Evolutionary conservation across 2,329 filamentous ascomycete species (phyloP).

Genomic region (Coniochaeta sp.): DNA sequence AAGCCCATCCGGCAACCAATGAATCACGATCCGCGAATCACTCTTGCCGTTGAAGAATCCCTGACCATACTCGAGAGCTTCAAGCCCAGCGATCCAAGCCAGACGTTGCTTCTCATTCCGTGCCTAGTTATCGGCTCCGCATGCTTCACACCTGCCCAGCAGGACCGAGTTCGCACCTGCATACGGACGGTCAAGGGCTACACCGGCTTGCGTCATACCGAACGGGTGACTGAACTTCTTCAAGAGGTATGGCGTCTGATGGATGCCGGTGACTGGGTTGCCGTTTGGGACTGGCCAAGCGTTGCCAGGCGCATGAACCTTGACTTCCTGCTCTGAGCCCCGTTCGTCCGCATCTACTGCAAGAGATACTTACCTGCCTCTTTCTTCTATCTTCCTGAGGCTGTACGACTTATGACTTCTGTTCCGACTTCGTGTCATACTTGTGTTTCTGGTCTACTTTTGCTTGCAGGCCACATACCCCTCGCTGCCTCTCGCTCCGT

Average conservation of each 20-base stretch:
- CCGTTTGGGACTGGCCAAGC: conserved; percentile 58
- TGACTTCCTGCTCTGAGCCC: conserved; percentile 36
- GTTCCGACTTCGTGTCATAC: not conserved
- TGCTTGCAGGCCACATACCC: not conserved
- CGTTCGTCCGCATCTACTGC: not conserved
- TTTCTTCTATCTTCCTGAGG: not conserved
- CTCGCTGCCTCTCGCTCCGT: not conserved
- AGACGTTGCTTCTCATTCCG: conserved; percentile 53
- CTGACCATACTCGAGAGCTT: conserved; percentile 47
- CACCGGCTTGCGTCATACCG: conserved; percentile 51
- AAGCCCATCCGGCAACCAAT: conserved; percentile 38
- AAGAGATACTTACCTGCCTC: not conserved
- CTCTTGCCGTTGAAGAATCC: conserved; percentile 47
- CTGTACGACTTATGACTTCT: not conserved
- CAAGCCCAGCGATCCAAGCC: conserved; percentile 47
- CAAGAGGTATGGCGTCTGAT: conserved; percentile 54
- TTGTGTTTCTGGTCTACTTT: not conserved
- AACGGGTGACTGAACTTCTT: conserved; percentile 44
- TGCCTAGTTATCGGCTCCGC: conserved; percentile 55
- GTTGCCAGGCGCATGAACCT: conserved; percentile 45
- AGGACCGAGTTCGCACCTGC: conserved; percentile 41
- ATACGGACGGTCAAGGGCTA: conserved; percentile 46
- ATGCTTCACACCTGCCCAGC: conserved; percentile 44
- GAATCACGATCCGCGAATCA: conserved; percentile 43
- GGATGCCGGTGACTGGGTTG: conserved; percentile 47